These are phyloP conservation scores for Tremella yokohamensis DNA, from an alignment of 768 basidiomycete genomes.

Conservation along the genomic window DNA sequence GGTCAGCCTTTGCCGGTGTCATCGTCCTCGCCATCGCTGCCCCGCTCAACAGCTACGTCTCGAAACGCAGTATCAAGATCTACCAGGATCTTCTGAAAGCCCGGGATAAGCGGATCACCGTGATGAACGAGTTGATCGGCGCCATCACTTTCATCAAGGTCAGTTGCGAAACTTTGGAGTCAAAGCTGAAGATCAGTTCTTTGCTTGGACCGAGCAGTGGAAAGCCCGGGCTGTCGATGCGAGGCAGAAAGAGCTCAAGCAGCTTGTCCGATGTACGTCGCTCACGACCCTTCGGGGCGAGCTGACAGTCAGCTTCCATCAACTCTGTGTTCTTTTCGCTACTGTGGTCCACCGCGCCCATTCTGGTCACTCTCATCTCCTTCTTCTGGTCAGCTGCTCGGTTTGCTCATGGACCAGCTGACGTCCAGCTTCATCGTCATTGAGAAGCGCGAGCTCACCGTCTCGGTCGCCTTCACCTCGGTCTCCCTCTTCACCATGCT, in stretches of 20 bases:
- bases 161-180: conserved; percentile 16
- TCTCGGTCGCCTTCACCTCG: conserved; percentile 80
- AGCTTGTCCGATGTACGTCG: conserved; percentile 63
- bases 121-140: conserved; percentile 70
- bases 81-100: conserved; percentile 52
- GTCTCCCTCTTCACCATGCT: conserved; percentile 85
- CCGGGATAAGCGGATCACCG: conserved; percentile 71
- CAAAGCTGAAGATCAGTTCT: conserved; percentile 56
- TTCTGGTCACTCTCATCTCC: conserved; percentile 72
- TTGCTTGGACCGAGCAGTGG: conserved; percentile 76
- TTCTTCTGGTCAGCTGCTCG: conserved; percentile 57
- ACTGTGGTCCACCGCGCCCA: conserved; percentile 72
- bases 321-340: conserved; percentile 69
- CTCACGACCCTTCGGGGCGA: neutral
- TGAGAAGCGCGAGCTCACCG: conserved; percentile 67
- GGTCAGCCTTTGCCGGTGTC: conserved; percentile 70
- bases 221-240: conserved; percentile 58
- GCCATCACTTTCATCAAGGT: conserved; percentile 66
- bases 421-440: conserved; percentile 74
- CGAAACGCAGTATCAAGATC: conserved; percentile 59
- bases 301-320: conserved; percentile 23
- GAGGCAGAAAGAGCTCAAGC: conserved; percentile 63
- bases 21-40: conserved; percentile 63
- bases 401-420: conserved; percentile 56
- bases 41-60: conserved; percentile 68